Conservation (phyloP, 352 stramenopile species). For the Globisporangium sylvaticum region DNA sequence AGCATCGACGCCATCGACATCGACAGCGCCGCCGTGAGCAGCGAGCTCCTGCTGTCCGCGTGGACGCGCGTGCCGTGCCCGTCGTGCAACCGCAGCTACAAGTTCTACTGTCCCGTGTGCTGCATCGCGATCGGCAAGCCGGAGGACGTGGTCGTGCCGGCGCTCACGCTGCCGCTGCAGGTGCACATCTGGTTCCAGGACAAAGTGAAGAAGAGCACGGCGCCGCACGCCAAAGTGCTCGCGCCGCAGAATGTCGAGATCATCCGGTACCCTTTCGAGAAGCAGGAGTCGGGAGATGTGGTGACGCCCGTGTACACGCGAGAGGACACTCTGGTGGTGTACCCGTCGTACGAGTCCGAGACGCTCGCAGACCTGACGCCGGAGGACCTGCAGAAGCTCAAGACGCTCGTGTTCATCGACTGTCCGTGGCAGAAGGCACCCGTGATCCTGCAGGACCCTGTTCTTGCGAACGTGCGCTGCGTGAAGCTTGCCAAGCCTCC, state of each 20-base stretch:
- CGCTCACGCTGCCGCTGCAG: slow-evolving; percentile 60
- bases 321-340: slow-evolving; percentile 69
- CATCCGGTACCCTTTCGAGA: slow-evolving; percentile 47
- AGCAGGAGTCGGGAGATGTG: not conserved
- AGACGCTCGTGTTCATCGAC: slow-evolving; percentile 85
- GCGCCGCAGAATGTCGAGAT: slow-evolving; percentile 70
- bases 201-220: slow-evolving; percentile 88
- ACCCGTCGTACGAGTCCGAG: slow-evolving; percentile 67
- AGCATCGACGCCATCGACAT: not conserved
- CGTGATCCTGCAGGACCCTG: slow-evolving; percentile 57
- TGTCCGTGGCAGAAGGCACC: slow-evolving; percentile 85
- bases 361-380: slow-evolving; percentile 54
- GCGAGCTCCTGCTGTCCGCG: slow-evolving; percentile 11
- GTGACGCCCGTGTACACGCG: slow-evolving; percentile 44
- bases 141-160: slow-evolving; percentile 40
- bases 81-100: slow-evolving; percentile 75
- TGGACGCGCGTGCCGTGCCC: slow-evolving; percentile 62
- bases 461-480: slow-evolving; percentile 51
- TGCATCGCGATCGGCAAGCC: slow-evolving; percentile 59
- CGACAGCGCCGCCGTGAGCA: slow-evolving; percentile 2
- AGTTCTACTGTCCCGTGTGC: slow-evolving; percentile 84
- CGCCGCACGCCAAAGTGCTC: slow-evolving; percentile 80
- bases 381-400: slow-evolving; percentile 53
- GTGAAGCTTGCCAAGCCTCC: slow-evolving; percentile 79
- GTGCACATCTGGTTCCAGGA: slow-evolving; percentile 87